Evolutionary conservation across 768 basidiomycete genomes (phyloP).

Genomic region (Coprinopsis marcescibilis): DNA sequence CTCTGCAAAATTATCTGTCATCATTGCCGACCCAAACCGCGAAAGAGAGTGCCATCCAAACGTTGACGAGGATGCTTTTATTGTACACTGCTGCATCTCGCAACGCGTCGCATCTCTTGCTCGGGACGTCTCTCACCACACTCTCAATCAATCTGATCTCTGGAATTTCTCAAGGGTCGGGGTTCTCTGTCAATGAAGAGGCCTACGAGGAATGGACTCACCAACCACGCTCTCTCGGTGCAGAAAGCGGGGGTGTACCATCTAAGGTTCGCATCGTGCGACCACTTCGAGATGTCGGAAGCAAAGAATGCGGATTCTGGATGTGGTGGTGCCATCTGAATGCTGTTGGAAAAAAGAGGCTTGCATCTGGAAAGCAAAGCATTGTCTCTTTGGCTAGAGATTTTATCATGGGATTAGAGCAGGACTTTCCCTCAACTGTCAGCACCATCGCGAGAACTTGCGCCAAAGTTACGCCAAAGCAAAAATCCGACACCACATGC

Average conservation of each 20-base stretch:
- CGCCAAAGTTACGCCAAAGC: conserved; percentile 68
- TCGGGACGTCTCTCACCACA: conserved; percentile 76
- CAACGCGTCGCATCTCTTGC: conserved; percentile 66
- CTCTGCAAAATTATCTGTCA: conserved; percentile 46
- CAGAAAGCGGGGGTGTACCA: conserved; percentile 9
- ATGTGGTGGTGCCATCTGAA: conserved; percentile 63
- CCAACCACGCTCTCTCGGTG: conserved; percentile 3
- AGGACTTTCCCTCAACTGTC: conserved; percentile 82
- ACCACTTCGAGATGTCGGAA: conserved; percentile 66
- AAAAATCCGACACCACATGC: conserved; percentile 43
- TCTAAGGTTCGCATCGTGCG: conserved; percentile 47
- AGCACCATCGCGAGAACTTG: conserved; percentile 79
- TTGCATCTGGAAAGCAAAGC: conserved; percentile 2
- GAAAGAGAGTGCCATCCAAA: conserved; percentile 49
- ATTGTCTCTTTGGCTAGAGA: conserved; percentile 33
- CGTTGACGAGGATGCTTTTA: conserved; percentile 61
- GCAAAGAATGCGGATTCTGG: conserved; percentile 77
- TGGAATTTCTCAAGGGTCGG: conserved; percentile 70
- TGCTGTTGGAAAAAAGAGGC: conserved; percentile 32
- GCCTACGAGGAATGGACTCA: conserved; percentile 63
- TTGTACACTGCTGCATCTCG: conserved; percentile 56
- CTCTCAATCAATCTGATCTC: conserved; percentile 72
- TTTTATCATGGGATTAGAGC: conserved; percentile 76
- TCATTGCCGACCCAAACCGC: conserved; percentile 76
- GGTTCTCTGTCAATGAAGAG: conserved; percentile 64